These are phyloP conservation scores for Coffea humblotiana DNA, from an alignment of 305 asterid genomes.

Conservation along the genomic window DNA sequence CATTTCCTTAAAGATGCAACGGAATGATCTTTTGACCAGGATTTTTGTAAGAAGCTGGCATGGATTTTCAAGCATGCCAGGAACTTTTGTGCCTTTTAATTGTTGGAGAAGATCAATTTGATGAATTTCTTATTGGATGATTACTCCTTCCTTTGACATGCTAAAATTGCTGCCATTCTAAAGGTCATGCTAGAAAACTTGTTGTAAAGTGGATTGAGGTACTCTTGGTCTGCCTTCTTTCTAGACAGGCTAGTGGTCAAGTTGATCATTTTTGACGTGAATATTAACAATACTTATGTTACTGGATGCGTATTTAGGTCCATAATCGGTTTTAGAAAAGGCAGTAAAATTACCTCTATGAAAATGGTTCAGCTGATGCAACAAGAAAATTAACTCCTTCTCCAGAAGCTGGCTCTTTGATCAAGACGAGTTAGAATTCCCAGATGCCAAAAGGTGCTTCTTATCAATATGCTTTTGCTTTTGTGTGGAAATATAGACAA, in stretches of 20 bases:
- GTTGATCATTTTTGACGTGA: constrained; percentile 11
- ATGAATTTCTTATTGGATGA: neutral
- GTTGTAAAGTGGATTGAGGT: constrained; percentile 79
- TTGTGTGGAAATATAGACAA: neutral
- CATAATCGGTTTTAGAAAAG: constrained; percentile 64
- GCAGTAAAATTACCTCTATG: constrained; percentile 32
- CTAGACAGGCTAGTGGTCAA: neutral
- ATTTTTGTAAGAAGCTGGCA: constrained; percentile 67
- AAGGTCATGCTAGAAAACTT: constrained; percentile 83
- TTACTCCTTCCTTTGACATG: neutral
- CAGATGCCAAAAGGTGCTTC: constrained; percentile 38
- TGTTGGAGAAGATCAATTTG: constrained; percentile 17
- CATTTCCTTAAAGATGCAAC: constrained; percentile 33
- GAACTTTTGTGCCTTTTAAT: constrained; percentile 6
- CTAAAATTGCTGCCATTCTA: constrained; percentile 55
- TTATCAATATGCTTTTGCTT: neutral
- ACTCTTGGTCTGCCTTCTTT: constrained; percentile 17
- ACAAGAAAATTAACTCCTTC: constrained; percentile 28
- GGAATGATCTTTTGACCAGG: constrained; percentile 46
- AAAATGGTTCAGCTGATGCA: constrained; percentile 33
- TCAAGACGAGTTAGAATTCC: constrained; percentile 29
- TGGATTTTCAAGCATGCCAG: constrained; percentile 58
- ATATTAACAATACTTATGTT: constrained; percentile 19
- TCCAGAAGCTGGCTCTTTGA: constrained; percentile 29
- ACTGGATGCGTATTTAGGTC: constrained; percentile 43